Conservation (phyloP, 2,329 filamentous ascomycete species). For the Fusarium sublunatum region DNA sequence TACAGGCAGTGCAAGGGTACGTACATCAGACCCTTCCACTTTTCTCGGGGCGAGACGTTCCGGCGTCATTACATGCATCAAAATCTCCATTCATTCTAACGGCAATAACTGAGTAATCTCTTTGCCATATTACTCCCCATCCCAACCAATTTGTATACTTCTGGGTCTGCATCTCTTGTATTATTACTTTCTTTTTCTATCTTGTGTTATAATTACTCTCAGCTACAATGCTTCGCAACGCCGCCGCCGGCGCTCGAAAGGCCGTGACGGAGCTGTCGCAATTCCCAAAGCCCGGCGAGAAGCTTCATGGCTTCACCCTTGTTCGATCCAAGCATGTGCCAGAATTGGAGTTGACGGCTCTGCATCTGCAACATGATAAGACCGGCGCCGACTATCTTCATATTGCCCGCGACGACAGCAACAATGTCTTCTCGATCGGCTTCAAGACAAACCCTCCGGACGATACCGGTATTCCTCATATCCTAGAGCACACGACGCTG, state of each 20-base stretch:
- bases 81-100: slow-evolving; percentile 39
- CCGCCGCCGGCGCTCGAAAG: slow-evolving; percentile 63
- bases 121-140: slow-evolving; percentile 13
- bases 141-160: slow-evolving; percentile 29
- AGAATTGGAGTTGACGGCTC: slow-evolving; percentile 90
- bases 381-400: slow-evolving; percentile 97
- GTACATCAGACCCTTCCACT: slow-evolving; percentile 35
- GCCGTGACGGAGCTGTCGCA: slow-evolving; percentile 81
- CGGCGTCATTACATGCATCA: slow-evolving; percentile 43
- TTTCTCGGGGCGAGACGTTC: slow-evolving; percentile 32
- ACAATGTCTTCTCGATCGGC: slow-evolving; percentile 99
- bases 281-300: slow-evolving; percentile 83
- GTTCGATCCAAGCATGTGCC: slow-evolving; percentile 90
- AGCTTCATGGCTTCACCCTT: slow-evolving; percentile 93
- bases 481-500: slow-evolving; percentile 95
- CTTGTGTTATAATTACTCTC: neutral
- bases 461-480: slow-evolving; percentile 95
- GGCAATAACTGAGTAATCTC: slow-evolving; percentile 13
- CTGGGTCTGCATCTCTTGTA: slow-evolving; percentile 31
- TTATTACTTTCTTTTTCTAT: slow-evolving; percentile 26
- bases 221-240: slow-evolving; percentile 63
- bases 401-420: slow-evolving; percentile 92
- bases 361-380: slow-evolving; percentile 92
- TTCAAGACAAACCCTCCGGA: slow-evolving; percentile 99
- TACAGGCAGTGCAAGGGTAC: slow-evolving; percentile 18